phyloP scores from a whole-genome alignment of 208 protist species.

The Acanthamoeba royreba region DNA sequence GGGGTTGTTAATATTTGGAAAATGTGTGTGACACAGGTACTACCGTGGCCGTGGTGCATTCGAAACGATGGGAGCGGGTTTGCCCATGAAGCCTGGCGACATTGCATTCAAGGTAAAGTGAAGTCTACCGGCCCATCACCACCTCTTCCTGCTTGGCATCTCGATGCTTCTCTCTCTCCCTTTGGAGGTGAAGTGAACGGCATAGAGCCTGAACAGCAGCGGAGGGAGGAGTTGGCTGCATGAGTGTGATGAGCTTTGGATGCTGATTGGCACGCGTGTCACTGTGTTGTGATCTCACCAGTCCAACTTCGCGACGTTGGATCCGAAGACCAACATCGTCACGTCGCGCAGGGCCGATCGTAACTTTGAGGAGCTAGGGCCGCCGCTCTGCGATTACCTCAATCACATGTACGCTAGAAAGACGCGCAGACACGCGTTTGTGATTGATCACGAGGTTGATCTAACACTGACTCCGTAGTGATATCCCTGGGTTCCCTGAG shows the following conservation, averaged over 20 bases:
- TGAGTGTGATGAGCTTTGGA: too few species aligned
- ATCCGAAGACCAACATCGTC: conserved; percentile 65
- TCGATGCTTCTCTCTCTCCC: neutral
- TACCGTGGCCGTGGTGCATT: conserved; percentile 80
- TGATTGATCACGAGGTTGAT: neutral
- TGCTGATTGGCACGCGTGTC: too few species aligned
- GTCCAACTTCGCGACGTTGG: conserved; percentile 78
- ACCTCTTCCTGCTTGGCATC: neutral
- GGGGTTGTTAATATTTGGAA: neutral
- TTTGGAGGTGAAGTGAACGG: neutral
- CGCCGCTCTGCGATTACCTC: conserved; percentile 66
- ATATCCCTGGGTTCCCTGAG: conserved; percentile 71
- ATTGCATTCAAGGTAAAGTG: conserved; percentile 83
- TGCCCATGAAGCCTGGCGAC: conserved; percentile 79
- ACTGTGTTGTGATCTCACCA: neutral
- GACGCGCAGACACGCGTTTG: neutral
- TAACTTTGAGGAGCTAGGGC: conserved; percentile 77
- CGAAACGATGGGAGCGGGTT: conserved; percentile 78
- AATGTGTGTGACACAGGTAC: conserved; percentile 45
- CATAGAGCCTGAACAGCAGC: too few species aligned
- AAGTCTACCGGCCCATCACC: too few species aligned
- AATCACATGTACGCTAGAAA: conserved; percentile 42
- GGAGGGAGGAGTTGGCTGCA: too few species aligned
- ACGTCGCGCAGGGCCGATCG: conserved; percentile 66
- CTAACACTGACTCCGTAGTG: neutral